Evolutionary conservation across 2,329 filamentous ascomycete genomes (phyloP), one percentile per base, ranked within the genome.

Genomic region (Chaetothyriales sp.): DNA sequence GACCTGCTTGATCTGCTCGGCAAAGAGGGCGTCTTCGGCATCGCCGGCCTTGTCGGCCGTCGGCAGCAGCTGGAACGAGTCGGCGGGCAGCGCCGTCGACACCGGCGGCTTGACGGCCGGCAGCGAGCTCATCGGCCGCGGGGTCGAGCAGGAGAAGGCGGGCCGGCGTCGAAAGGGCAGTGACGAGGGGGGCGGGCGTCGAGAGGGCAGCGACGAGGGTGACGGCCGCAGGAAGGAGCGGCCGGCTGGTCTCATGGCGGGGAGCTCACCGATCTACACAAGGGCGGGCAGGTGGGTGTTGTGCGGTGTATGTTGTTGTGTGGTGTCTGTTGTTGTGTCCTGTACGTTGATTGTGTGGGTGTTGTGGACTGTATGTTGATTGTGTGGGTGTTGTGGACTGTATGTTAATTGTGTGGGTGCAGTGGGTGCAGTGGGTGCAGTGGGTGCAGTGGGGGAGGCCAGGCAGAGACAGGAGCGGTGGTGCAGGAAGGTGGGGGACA

Each of bases 41-140:
- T 77, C 74, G 15, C 88, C 88, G 0, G 83, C 73, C 68, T 97
- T 95, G 52, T 84, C 73, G 29, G 78, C 70, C 59, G 89, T 86
- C 43, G 87, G 77, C 0, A 95, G 77, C 13, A 95, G 77, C 66
- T 95, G 90, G 70, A 90, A 95, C 25, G 85, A 78, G 64, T 94
- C 88, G 52, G 85, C 80, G 0, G 85, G 75, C 2, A 81, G 70
- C 7, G 73, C 68, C 18, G 74, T 71, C 15, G 82, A 81, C 20
- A 86, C 67, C 15, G 82, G 80, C 20, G 81, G 80, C 15, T 78
- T 65, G 44, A 82, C 77, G 10, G 77, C 64, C 46, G 75, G 66
- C 45, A 75, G 73, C 2, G 73, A 65, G 19, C 73, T 69, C 40
- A 80, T 71, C 78, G 84, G 82, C 62, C 69, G 68, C 55, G 64